These are phyloP conservation scores for Xylaria palmicola DNA, from an alignment of 495 filamentous ascomycete genomes.

Conservation along the genomic window DNA sequence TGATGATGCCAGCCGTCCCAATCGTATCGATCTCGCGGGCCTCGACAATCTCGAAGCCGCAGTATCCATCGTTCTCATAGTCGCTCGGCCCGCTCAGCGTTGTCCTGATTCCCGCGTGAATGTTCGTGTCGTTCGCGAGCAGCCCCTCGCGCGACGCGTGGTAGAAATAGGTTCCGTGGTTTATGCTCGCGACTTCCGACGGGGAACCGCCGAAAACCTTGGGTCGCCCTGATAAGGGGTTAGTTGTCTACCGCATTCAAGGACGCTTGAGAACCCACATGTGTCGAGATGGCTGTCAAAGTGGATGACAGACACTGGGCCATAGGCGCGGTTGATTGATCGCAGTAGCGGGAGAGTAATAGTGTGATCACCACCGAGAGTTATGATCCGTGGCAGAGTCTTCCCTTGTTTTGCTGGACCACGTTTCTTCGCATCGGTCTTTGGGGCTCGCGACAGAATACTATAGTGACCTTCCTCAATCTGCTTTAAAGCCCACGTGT, in stretches of 20 bases:
- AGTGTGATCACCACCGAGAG: conserved; percentile 81
- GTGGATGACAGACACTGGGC: conserved; percentile 79
- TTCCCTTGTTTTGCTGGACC: conserved; percentile 53
- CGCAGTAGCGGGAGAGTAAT: conserved; percentile 77
- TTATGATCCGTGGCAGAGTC: conserved; percentile 63
- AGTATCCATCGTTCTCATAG: conserved; percentile 64
- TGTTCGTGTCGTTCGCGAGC: conserved; percentile 64
- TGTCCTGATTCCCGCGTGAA: conserved; percentile 78
- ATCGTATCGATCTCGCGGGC: conserved; percentile 73
- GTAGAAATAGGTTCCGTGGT: conserved; percentile 87
- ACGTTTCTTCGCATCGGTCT: conserved; percentile 44
- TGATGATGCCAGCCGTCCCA: conserved; percentile 60
- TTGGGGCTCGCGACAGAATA: conserved; percentile 51
- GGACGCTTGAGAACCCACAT: conserved; percentile 62
- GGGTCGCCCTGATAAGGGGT: conserved; percentile 56
- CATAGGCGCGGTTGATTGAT: conserved; percentile 73
- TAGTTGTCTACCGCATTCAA: background rate
- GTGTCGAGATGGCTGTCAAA: conserved; percentile 85
- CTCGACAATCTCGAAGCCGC: conserved; percentile 70
- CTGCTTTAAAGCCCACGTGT: conserved; percentile 72
- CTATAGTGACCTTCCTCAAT: conserved; percentile 69
- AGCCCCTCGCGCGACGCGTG: conserved; percentile 74
- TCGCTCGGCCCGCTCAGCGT: conserved; percentile 70
- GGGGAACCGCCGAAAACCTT: conserved; percentile 61
- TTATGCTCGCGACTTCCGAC: conserved; percentile 65